These are phyloP conservation scores for Durusdinium trenchii DNA, from an alignment of 73 alveolate genomes.

Conservation along the genomic window DNA sequence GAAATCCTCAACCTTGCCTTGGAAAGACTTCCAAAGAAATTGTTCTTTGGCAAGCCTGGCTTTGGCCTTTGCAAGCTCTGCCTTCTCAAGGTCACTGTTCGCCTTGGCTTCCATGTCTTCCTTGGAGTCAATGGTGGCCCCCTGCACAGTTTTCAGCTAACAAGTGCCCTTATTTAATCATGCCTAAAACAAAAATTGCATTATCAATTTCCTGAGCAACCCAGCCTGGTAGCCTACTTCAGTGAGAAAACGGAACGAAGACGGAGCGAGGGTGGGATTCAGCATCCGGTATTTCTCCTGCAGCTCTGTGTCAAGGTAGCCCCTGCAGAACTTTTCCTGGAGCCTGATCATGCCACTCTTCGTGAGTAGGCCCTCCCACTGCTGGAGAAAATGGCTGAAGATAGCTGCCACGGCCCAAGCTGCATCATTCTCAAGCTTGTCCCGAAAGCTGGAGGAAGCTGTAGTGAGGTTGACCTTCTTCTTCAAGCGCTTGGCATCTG, in stretches of 20 bases:
- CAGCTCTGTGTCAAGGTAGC: not conserved
- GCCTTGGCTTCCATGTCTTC: not conserved
- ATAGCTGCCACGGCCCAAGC: not conserved
- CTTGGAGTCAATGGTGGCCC: not conserved
- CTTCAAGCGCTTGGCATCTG: not conserved
- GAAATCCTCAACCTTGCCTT: not conserved
- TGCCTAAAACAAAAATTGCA: not conserved
- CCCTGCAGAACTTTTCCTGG: not conserved
- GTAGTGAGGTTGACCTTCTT: not conserved
- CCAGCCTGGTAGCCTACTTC: constrained; percentile 4
- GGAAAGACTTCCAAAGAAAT: not conserved
- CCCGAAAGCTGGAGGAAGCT: not conserved
- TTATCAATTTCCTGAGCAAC: not conserved
- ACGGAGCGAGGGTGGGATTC: not conserved
- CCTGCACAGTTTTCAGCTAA: not conserved
- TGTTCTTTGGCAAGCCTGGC: not conserved
- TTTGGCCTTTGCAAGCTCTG: not conserved
- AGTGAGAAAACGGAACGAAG: not conserved
- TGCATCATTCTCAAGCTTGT: not conserved
- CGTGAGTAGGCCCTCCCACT: not conserved
- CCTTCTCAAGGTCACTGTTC: not conserved
- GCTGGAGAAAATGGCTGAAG: not conserved
- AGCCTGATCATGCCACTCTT: not conserved
- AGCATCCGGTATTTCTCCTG: not conserved
- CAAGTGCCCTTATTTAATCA: too few species aligned